Conservation (phyloP, 1,284 basidiomycete genomes). For the Apiotrichum akiyoshidainum region DNA sequence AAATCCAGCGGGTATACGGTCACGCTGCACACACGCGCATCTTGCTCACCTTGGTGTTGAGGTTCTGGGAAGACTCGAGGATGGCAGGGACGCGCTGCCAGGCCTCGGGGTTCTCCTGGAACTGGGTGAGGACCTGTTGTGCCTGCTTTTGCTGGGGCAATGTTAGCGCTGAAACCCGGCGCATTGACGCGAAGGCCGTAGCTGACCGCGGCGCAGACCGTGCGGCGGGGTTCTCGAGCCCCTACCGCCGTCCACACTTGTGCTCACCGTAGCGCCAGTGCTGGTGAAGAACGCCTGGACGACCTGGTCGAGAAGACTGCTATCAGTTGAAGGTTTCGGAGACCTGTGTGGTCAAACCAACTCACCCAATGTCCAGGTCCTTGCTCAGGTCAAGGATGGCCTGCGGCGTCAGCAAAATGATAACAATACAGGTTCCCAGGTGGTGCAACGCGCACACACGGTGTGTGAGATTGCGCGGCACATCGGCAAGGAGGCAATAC, state of each 20-base stretch:
- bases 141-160: not conserved
- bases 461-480: not conserved
- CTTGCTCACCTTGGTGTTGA: constrained; percentile 78
- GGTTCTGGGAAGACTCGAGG: constrained; percentile 76
- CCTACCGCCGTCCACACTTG: too few relatives aligned
- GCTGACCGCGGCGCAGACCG: too few relatives aligned
- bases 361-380: constrained; percentile 70
- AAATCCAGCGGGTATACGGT: not conserved
- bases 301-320: constrained; percentile 73
- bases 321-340: too few relatives aligned
- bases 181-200: too few relatives aligned
- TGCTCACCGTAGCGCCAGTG: constrained; percentile 64
- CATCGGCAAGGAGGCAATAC: not conserved
- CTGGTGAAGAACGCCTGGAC: constrained; percentile 78
- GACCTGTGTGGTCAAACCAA: not conserved
- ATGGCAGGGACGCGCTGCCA: constrained; percentile 98
- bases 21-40: not conserved
- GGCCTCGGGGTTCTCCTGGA: constrained; percentile 95
- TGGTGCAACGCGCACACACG: not conserved
- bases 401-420: constrained; percentile 49
- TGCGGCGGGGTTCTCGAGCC: too few relatives aligned
- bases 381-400: constrained; percentile 79
- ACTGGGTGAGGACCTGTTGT: constrained; percentile 85
- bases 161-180: not conserved
- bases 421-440: not conserved